phyloP scores from a whole-genome alignment of 371 early-diverging fungal genomes.

The Actinomucor elegans region DNA sequence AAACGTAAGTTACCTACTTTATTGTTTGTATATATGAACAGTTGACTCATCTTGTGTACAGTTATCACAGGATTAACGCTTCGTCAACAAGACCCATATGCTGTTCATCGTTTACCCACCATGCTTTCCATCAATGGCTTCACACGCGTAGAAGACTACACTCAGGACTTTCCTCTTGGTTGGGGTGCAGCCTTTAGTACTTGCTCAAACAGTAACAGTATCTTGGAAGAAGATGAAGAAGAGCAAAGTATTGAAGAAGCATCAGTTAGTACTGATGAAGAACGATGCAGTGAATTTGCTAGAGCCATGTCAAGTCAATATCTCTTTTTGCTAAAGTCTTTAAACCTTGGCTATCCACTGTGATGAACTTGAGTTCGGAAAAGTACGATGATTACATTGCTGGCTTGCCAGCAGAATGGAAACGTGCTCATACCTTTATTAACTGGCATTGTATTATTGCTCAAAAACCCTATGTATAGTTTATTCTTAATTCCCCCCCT shows the following conservation, averaged over 20 bases:
- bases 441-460: slow-evolving; percentile 49
- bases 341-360: slow-evolving; percentile 40
- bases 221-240: not conserved
- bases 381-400: slow-evolving; percentile 33
- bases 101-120: slow-evolving; percentile 43
- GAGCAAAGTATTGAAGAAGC: slow-evolving; percentile 1
- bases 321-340: slow-evolving; percentile 30
- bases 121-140: slow-evolving; percentile 43
- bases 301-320: slow-evolving; percentile 39
- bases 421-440: slow-evolving; percentile 31
- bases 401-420: slow-evolving; percentile 41
- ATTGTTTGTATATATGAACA: too few species aligned
- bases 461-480: slow-evolving; percentile 47
- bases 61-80: slow-evolving; percentile 33
- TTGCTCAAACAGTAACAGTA: slow-evolving; percentile 1
- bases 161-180: slow-evolving; percentile 41
- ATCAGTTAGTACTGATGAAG: not conserved
- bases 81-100: slow-evolving; percentile 51
- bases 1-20: slow-evolving; percentile 43
- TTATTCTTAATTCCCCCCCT: too few species aligned
- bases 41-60: slow-evolving; percentile 12
- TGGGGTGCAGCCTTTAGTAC: slow-evolving; percentile 31
- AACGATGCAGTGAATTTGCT: slow-evolving; percentile 26
- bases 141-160: slow-evolving; percentile 31
- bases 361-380: slow-evolving; percentile 28